Conservation (phyloP, 2,329 filamentous ascomycete genomes). For the Pseudogymnoascus sp. region DNA sequence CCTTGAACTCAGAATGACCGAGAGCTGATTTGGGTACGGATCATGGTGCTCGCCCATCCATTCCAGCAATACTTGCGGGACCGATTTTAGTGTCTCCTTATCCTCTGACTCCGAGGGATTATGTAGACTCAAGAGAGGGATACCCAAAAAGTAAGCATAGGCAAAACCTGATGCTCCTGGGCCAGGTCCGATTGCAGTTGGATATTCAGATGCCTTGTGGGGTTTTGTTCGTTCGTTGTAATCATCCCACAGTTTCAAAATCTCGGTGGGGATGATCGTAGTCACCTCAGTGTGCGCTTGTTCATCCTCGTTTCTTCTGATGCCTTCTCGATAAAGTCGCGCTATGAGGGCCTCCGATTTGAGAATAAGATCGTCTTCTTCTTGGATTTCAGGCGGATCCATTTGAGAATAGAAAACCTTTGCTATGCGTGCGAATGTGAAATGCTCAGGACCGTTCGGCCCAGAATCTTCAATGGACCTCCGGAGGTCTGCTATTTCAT, state of each 20-base stretch:
- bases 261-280: slow-evolving; percentile 44
- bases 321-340: slow-evolving; percentile 56
- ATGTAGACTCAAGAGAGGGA: slow-evolving; percentile 70
- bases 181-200: slow-evolving; percentile 58
- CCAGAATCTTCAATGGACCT: not conserved
- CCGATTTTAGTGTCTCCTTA: slow-evolving; percentile 35
- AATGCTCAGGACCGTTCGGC: slow-evolving; percentile 31
- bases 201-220: slow-evolving; percentile 45
- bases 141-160: slow-evolving; percentile 73
- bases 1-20: slow-evolving; percentile 53
- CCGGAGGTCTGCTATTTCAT: not conserved
- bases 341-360: slow-evolving; percentile 66
- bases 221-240: slow-evolving; percentile 40
- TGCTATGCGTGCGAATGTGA: slow-evolving; percentile 61
- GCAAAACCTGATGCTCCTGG: slow-evolving; percentile 55
- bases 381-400: slow-evolving; percentile 54
- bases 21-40: slow-evolving; percentile 59
- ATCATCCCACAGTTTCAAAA: slow-evolving; percentile 50
- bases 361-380: slow-evolving; percentile 65
- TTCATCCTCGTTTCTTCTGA: slow-evolving; percentile 48
- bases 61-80: slow-evolving; percentile 72
- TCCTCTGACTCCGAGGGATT: slow-evolving; percentile 43
- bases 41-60: slow-evolving; percentile 77
- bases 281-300: slow-evolving; percentile 51
- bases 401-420: slow-evolving; percentile 58